Evolutionary conservation across 192 early-diverging fungal species (phyloP), one percentile per base, ranked within the genome.

Genomic region (Dissophora globulifera): DNA sequence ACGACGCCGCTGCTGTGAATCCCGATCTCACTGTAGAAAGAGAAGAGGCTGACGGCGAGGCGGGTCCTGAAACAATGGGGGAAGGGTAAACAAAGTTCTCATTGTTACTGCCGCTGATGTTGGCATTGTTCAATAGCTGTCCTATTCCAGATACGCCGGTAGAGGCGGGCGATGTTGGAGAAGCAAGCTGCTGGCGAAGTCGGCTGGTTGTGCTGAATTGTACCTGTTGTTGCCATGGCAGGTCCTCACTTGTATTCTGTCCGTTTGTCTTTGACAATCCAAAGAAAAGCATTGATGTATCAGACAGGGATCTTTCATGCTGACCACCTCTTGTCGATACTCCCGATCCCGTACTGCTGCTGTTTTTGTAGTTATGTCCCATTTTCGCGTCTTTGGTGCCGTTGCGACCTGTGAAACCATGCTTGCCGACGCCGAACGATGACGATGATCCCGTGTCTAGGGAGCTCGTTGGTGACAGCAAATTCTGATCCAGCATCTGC

Each of bases 401-500:
- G 27, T 27, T 54, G 8, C 32, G 50, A 1, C 45, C 25, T 27
- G 54, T 19, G n/a, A 67, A 50, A 15, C 32, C 54, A 40, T 67
- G 65, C 5, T 30, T 57, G 0, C 17, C 13, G 16, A 62, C 25
- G 3, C 35, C 29, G 27, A 16, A 4, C 22, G 47, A 26, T 5
- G 59, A 48, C 29, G 56, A 16, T 13, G 43, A 57, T 23, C 58
- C 31, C 11, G 45, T 16, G 3, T 35, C 59, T 25, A 23, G 29
- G 10, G 47, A 31, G 26, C 33, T 49, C 9, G 53, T 40, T 8
- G 65, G 45, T 13, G 65, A 67, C 15, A 76, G 23, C 33, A 66
- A 16, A 23, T 75, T 64, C 42, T 53, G 6, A 1, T 67, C 63
- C 45, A 76, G n/a, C 72, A 76, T 76, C 42, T 60, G 55, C 20